These are phyloP conservation scores for Parsonsia alboflavescens DNA, from an alignment of 257 asterid species.

Conservation along the genomic window DNA sequence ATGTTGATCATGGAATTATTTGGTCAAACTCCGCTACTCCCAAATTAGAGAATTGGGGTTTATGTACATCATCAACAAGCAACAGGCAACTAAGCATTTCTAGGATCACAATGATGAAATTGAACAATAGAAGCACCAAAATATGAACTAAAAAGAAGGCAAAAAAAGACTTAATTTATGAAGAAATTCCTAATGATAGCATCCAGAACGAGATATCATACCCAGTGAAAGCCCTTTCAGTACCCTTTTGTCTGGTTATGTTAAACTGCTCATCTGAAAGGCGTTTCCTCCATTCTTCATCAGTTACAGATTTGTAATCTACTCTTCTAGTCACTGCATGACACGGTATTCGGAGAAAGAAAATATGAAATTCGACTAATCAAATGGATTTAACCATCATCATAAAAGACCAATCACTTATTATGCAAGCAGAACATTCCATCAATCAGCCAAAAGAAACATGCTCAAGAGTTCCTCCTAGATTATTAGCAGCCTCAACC, in stretches of 20 bases:
- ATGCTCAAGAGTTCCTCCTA: not conserved
- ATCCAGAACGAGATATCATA: constrained; percentile 23
- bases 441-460: not conserved
- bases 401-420: not conserved
- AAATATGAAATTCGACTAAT: not conserved
- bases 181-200: not conserved
- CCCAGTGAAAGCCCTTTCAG: constrained; percentile 99
- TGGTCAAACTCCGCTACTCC: not conserved
- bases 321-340: constrained; percentile 38
- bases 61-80: not conserved
- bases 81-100: not conserved
- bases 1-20: not conserved
- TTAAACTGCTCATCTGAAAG: constrained; percentile 62
- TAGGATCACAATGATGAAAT: not conserved
- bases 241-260: constrained; percentile 79
- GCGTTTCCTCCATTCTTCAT: constrained; percentile 71
- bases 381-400: not conserved
- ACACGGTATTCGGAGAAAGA: not conserved
- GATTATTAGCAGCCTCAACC: not conserved
- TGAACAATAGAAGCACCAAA: not conserved
- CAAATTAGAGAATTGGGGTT: not conserved
- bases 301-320: constrained; percentile 43
- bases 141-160: not conserved
- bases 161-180: not conserved
- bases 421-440: not conserved